Conservation (phyloP, 352 stramenopile species). For the Globisporangium splendens region DNA sequence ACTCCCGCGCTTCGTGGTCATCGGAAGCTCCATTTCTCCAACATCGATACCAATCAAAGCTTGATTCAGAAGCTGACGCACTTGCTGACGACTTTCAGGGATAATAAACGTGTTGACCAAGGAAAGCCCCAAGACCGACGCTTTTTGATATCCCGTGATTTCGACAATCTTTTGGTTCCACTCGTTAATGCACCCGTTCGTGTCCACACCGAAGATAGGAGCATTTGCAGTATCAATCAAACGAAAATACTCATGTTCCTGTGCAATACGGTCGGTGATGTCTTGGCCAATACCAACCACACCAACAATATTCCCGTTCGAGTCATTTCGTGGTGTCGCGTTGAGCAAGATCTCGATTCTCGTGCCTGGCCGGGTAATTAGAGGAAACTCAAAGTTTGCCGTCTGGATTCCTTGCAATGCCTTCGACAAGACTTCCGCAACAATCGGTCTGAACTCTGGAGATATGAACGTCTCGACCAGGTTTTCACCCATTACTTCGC, state of each 20-base stretch:
- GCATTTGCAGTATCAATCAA: slow-evolving; percentile 77
- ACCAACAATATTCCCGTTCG: slow-evolving; percentile 76
- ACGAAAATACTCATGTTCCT: slow-evolving; percentile 72
- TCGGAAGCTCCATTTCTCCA: slow-evolving; percentile 87
- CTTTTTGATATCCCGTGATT: slow-evolving; percentile 80
- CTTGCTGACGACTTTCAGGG: slow-evolving; percentile 57
- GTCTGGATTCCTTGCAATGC: slow-evolving; percentile 72
- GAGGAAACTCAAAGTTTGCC: slow-evolving; percentile 88
- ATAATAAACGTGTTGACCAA: slow-evolving; percentile 82
- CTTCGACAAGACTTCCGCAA: slow-evolving; percentile 71
- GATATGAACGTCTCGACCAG: slow-evolving; percentile 86
- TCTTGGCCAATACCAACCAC: slow-evolving; percentile 86
- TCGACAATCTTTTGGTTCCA: slow-evolving; percentile 88
- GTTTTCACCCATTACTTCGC: slow-evolving; percentile 84
- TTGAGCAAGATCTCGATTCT: slow-evolving; percentile 76
- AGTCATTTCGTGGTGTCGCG: slow-evolving; percentile 63
- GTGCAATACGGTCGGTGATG: slow-evolving; percentile 68
- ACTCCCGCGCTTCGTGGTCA: slow-evolving; percentile 67
- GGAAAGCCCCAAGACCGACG: slow-evolving; percentile 59
- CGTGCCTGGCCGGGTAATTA: slow-evolving; percentile 65
- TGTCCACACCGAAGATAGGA: slow-evolving; percentile 85
- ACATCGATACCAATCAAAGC: slow-evolving; percentile 81
- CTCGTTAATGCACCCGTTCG: slow-evolving; percentile 77
- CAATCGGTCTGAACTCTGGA: slow-evolving; percentile 57
- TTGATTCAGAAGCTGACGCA: slow-evolving; percentile 74